Evolutionary conservation across 2,329 filamentous ascomycete species (phyloP).

Genomic region (Fusarium incarnatum): DNA sequence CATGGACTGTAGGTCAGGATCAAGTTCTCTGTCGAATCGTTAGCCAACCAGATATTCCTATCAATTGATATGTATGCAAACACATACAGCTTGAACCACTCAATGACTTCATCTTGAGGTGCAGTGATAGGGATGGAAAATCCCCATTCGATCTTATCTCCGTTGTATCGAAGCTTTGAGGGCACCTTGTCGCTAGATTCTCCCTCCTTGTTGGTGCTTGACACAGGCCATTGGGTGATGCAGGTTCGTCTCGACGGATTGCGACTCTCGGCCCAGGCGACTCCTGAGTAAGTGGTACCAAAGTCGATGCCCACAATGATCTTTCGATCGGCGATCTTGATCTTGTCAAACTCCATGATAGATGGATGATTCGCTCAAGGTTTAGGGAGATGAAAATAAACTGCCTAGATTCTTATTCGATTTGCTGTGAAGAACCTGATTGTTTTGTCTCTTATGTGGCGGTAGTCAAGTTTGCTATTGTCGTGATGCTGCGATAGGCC

Average conservation of each 20-base stretch:
- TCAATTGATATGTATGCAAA: neutral
- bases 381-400: neutral
- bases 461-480: neutral
- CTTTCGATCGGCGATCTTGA: slow-evolving; percentile 52
- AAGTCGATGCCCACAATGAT: slow-evolving; percentile 65
- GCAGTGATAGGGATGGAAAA: slow-evolving; percentile 57
- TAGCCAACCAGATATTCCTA: slow-evolving; percentile 4
- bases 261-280: slow-evolving; percentile 61
- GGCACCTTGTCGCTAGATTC: slow-evolving; percentile 60
- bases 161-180: slow-evolving; percentile 57
- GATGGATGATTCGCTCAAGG: neutral
- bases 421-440: neutral
- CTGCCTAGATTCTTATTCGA: neutral
- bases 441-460: neutral
- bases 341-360: slow-evolving; percentile 53
- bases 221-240: slow-evolving; percentile 58
- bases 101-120: slow-evolving; percentile 53
- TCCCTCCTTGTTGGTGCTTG: slow-evolving; percentile 50
- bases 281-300: slow-evolving; percentile 65
- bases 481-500: neutral
- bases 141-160: slow-evolving; percentile 57
- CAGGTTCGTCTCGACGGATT: slow-evolving; percentile 51
- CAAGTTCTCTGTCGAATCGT: slow-evolving; percentile 49
- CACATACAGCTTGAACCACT: slow-evolving; percentile 63
- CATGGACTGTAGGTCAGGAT: slow-evolving; percentile 52